phyloP scores from a whole-genome alignment of 2,329 filamentous ascomycete species.

The Teratosphaeria nubilosa region DNA sequence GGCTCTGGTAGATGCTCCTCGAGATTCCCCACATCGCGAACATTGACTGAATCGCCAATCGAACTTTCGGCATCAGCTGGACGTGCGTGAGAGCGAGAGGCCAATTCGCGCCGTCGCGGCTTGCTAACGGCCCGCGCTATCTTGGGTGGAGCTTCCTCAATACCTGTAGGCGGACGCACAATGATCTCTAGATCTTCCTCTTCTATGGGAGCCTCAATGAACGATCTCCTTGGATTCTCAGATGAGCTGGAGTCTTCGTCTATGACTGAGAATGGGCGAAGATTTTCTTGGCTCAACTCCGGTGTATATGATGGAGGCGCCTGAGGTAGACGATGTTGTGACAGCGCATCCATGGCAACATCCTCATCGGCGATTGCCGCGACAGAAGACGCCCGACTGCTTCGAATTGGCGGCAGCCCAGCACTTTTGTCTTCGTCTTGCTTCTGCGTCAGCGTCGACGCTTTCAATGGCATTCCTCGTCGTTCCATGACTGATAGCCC shows the following conservation, averaged over 20 bases:
- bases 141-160: constrained; percentile 1
- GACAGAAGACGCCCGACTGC: constrained; percentile 38
- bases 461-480: constrained; percentile 3
- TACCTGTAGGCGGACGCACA: constrained; percentile 2
- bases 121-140: background rate
- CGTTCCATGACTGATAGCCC: constrained; percentile 1
- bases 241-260: background rate
- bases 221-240: background rate
- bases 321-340: background rate
- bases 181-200: constrained; percentile 15
- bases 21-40: constrained; percentile 23
- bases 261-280: background rate
- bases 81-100: background rate
- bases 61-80: background rate
- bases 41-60: constrained; percentile 3
- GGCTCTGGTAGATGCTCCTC: constrained; percentile 58
- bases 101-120: background rate
- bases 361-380: constrained; percentile 50
- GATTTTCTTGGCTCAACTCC: background rate
- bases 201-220: constrained; percentile 9
- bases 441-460: constrained; percentile 3
- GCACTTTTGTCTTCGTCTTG: constrained; percentile 11
- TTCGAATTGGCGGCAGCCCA: constrained; percentile 23
- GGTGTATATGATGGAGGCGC: constrained; percentile 5
- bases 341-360: constrained; percentile 35